Conservation (phyloP, 345 rosid species). For the Eutrema yunnanense region DNA sequence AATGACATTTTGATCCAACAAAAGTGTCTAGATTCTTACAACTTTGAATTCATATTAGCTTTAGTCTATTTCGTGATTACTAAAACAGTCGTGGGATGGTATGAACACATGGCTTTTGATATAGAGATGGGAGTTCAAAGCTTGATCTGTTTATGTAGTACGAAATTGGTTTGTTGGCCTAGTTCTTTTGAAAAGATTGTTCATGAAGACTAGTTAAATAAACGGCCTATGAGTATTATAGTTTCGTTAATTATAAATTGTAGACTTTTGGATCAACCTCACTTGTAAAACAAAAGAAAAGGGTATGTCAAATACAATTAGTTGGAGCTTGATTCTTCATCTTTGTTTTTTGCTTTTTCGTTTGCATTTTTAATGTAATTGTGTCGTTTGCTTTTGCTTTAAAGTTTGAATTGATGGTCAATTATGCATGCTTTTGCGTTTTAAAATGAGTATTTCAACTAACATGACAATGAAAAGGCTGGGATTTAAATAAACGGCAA, state of each 20-base stretch:
- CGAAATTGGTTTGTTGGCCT: not conserved
- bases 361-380: no score
- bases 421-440: no score
- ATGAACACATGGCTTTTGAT: not conserved
- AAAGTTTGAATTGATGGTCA: no score
- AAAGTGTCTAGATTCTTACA: not conserved
- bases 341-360: no score
- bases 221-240: not conserved
- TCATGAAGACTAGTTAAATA: not conserved
- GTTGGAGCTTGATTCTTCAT: no score
- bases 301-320: not conserved
- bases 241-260: not conserved
- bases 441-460: no score
- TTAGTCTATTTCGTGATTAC: not conserved
- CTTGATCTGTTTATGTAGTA: not conserved
- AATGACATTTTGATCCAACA: not conserved
- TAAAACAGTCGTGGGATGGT: not conserved
- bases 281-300: not conserved
- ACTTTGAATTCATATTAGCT: not conserved
- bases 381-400: no score
- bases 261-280: not conserved
- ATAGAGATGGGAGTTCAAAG: not conserved
- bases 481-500: no score
- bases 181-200: not conserved
- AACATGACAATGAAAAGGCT: no score